These are phyloP conservation scores for Coniochaeta sp. DNA, from an alignment of 2,329 filamentous ascomycete species.

Conservation along the genomic window DNA sequence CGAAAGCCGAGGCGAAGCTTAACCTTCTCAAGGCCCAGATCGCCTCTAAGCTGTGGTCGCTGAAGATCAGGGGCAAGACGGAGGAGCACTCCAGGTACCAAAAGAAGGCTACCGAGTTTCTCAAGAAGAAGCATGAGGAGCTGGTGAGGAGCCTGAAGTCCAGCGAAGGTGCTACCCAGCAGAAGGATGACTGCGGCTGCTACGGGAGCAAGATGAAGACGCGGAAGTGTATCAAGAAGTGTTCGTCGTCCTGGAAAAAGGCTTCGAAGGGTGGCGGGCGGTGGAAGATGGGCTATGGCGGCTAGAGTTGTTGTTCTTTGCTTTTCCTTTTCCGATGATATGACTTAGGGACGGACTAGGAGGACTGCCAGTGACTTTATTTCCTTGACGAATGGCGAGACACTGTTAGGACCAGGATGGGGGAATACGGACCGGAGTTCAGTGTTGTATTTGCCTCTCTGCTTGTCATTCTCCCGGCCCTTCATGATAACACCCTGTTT, in stretches of 20 bases:
- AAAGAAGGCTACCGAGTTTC: constrained; percentile 36
- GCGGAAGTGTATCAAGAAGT: background rate
- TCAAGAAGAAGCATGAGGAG: constrained; percentile 19
- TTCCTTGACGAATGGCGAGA: background rate
- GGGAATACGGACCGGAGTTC: background rate
- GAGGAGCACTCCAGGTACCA: constrained; percentile 38
- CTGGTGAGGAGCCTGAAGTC: background rate
- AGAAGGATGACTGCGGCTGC: constrained; percentile 5
- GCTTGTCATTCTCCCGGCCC: background rate
- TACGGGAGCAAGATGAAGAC: background rate
- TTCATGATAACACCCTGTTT: background rate
- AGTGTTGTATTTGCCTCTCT: background rate
- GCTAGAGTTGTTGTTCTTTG: background rate
- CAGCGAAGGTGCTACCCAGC: background rate
- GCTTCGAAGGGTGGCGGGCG: background rate
- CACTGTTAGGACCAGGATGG: background rate
- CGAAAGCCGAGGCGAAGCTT: constrained; percentile 29
- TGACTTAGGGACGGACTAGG: background rate
- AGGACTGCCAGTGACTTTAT: background rate
- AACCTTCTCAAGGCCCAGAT: constrained; percentile 47
- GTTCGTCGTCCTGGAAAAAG: background rate
- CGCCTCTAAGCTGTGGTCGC: constrained; percentile 49
- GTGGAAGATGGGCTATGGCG: background rate
- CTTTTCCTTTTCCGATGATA: background rate
- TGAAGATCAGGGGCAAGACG: constrained; percentile 42